Evolutionary conservation across 1,139 yeast species (phyloP).

Genomic region (Kodamaea derodonti): DNA sequence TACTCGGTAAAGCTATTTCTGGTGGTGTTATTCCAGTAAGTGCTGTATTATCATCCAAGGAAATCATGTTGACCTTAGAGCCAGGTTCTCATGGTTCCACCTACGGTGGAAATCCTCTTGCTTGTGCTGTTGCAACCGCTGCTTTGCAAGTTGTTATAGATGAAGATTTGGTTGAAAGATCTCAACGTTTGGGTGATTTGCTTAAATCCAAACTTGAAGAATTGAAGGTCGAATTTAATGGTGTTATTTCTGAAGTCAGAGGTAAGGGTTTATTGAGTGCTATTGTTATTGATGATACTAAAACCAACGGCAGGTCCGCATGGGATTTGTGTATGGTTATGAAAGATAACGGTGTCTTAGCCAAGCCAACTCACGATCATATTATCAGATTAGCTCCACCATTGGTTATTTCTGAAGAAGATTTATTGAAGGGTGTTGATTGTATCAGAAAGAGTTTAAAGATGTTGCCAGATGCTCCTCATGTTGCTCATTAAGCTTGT

Average conservation of each 20-base stretch:
- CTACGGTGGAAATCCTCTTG: conserved; percentile 96
- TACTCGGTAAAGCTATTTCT: conserved; percentile 90
- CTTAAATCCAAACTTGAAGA: conserved; percentile 65
- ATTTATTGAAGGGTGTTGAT: conserved; percentile 75
- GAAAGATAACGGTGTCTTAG: conserved; percentile 86
- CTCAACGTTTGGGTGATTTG: conserved; percentile 65
- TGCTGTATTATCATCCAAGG: conserved; percentile 82
- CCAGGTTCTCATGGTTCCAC: conserved; percentile 99
- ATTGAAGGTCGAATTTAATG: conserved; percentile 58
- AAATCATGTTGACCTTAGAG: conserved; percentile 83
- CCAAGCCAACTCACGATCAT: conserved; percentile 96
- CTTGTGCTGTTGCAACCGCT: conserved; percentile 91
- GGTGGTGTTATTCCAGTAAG: conserved; percentile 95
- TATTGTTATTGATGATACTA: conserved; percentile 80
- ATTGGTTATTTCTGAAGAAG: conserved; percentile 83
- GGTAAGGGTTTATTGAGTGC: conserved; percentile 91
- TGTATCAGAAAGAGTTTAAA: conserved; percentile 61
- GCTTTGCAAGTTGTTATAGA: conserved; percentile 88
- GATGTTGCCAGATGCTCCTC: conserved; percentile 54
- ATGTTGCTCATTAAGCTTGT: conserved; percentile 32
- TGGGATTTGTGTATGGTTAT: conserved; percentile 93
- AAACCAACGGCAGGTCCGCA: conserved; percentile 87
- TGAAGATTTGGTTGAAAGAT: conserved; percentile 80
- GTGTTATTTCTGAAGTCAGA: conserved; percentile 84
- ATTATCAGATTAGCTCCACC: conserved; percentile 97